Percentiles rank a stretch among this genome's conserved stretches.
phyloP scores from a whole-genome alignment of 2,329 filamentous ascomycete species.

The Emericellopsis atlantica region DNA sequence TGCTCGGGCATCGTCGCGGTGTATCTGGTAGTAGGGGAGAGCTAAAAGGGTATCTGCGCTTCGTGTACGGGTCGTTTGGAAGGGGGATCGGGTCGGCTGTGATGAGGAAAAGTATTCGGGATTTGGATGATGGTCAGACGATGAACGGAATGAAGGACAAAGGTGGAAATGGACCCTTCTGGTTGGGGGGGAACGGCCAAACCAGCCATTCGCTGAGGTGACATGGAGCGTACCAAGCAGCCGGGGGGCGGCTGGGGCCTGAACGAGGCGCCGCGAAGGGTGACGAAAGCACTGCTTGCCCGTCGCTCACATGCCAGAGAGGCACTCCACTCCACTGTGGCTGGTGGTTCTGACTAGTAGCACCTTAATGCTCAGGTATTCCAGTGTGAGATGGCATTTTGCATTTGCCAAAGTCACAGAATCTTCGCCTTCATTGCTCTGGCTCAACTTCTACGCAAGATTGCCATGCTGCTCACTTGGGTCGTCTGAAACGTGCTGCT shows the following conservation, averaged over 20 bases:
- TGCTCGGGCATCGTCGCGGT: conserved; percentile 34
- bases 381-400: too few relatives aligned
- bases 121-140: background rate
- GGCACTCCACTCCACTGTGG: background rate
- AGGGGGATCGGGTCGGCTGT: too few relatives aligned
- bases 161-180: background rate
- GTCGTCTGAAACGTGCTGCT: too few relatives aligned
- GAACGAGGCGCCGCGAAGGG: conserved; percentile 12
- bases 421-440: too few relatives aligned
- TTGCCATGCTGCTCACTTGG: too few relatives aligned
- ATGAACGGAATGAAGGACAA: background rate
- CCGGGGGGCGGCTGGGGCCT: background rate
- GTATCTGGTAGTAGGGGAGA: background rate
- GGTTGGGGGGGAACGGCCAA: conserved; percentile 9
- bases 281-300: conserved; percentile 11
- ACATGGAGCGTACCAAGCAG: conserved; percentile 2
- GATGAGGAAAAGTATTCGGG: too few relatives aligned
- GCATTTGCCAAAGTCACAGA: too few relatives aligned
- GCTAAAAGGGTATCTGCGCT: background rate
- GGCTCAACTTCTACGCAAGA: too few relatives aligned
- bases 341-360: background rate
- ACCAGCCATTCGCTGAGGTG: conserved; percentile 6
- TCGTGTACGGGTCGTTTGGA: background rate
- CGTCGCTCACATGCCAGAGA: background rate
- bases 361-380: too few relatives aligned